Conservation (phyloP, 352 stramenopile genomes). For the Phytopythium cucurbitacearum region DNA sequence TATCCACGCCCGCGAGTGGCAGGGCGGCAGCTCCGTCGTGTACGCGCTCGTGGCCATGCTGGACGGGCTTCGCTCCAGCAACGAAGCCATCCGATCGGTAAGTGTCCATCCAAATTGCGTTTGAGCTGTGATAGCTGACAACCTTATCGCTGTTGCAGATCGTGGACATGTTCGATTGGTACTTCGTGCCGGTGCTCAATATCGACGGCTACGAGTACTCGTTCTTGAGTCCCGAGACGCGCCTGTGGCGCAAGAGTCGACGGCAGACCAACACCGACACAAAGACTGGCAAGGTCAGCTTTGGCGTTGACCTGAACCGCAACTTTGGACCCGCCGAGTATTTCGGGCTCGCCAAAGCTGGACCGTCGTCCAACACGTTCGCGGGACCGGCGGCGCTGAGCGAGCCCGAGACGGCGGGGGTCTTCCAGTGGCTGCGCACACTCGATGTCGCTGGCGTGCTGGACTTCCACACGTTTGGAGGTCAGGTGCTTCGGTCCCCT, state of each 20-base stretch:
- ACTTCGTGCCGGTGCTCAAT: constrained; percentile 30
- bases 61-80: constrained; percentile 12
- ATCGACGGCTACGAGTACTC: constrained; percentile 29
- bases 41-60: constrained; percentile 33
- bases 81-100: constrained; percentile 10
- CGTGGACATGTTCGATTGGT: constrained; percentile 17
- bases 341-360: constrained; percentile 7
- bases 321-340: constrained; percentile 17
- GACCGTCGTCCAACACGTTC: constrained; percentile 17
- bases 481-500: constrained; percentile 15
- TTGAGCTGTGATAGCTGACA: background rate
- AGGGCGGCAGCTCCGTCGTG: constrained; percentile 37
- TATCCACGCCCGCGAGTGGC: constrained; percentile 41
- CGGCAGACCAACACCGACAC: constrained; percentile 1
- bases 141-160: constrained; percentile 2
- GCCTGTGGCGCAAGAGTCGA: constrained; percentile 31
- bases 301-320: constrained; percentile 28
- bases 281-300: constrained; percentile 1
- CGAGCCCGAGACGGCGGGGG: constrained; percentile 19
- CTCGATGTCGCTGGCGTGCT: constrained; percentile 13
- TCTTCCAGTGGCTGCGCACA: constrained; percentile 15
- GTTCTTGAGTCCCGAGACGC: constrained; percentile 10
- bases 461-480: constrained; percentile 24
- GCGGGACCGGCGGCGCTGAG: constrained; percentile 10
- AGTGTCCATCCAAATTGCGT: background rate